A percentile compares a stretch with the other conserved stretches of the same genome.
Conservation (phyloP, 2,329 filamentous ascomycete species). For the Colletotrichum higginsianum region DNA sequence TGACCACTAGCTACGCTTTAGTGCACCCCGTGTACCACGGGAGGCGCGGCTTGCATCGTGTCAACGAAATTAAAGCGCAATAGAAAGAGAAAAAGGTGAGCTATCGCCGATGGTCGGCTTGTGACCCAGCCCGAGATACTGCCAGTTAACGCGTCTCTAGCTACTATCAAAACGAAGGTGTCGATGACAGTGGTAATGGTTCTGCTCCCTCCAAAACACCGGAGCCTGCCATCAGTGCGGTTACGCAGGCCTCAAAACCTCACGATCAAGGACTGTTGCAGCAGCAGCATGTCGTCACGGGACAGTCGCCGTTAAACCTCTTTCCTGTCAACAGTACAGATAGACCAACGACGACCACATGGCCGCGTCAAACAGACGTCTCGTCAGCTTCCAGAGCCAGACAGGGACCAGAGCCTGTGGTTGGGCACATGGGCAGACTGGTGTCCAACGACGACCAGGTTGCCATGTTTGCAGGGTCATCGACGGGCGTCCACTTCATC, state of each 20-base stretch:
- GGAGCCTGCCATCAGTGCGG: background rate
- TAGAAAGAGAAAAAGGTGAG: conserved; percentile 39
- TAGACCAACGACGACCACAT: background rate
- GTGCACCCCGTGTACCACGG: conserved; percentile 30
- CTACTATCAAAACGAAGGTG: conserved; percentile 34
- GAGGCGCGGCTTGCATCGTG: conserved; percentile 22
- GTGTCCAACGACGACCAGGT: conserved; percentile 44
- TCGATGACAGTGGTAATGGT: conserved; percentile 19
- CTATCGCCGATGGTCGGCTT: too few relatives aligned
- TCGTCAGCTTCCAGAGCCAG: background rate
- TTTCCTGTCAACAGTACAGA: background rate
- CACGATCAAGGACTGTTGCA: background rate
- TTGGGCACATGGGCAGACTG: conserved; percentile 48
- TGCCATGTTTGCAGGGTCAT: conserved; percentile 47
- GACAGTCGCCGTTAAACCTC: background rate
- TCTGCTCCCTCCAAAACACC: conserved; percentile 2
- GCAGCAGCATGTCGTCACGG: background rate
- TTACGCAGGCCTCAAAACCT: background rate
- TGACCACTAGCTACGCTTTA: background rate
- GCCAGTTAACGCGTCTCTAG: background rate
- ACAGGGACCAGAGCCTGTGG: conserved; percentile 37
- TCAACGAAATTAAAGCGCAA: conserved; percentile 39
- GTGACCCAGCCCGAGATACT: background rate
- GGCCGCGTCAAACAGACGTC: background rate
- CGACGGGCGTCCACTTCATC: conserved; percentile 49